Evolutionary conservation across 2,329 filamentous ascomycete genomes (phyloP).

Genomic region (Orbilia quercus): DNA sequence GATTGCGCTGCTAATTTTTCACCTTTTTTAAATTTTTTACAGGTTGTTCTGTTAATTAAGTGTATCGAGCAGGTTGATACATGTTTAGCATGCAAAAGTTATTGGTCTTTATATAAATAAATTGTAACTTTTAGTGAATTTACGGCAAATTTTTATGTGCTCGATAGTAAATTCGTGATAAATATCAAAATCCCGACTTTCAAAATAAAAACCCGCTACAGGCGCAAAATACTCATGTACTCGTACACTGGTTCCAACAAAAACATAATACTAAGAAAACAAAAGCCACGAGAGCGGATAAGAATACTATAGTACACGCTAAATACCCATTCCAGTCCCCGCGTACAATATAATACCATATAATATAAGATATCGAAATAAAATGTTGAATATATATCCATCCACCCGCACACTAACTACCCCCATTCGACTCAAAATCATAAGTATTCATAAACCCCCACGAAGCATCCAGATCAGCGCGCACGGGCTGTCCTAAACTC

Average conservation of each 20-base stretch:
- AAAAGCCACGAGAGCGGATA: background rate
- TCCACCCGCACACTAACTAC: background rate
- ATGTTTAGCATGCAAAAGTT: no score
- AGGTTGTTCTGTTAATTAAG: background rate
- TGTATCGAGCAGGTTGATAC: background rate
- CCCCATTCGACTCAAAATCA: conserved; percentile 32
- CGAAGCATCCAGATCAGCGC: conserved; percentile 34
- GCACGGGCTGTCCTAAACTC: conserved; percentile 44
- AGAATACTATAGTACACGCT: no score
- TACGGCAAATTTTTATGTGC: no score
- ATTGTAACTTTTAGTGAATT: no score
- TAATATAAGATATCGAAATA: no score
- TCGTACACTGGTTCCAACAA: conserved; percentile 1
- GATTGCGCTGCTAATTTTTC: background rate
- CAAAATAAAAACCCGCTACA: conserved; percentile 1
- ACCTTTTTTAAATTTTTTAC: background rate
- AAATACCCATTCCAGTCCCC: background rate
- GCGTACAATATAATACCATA: background rate
- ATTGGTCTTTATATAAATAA: no score
- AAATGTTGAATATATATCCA: no score
- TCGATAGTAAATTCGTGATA: background rate
- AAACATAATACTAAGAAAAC: background rate
- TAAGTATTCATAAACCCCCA: conserved; percentile 55
- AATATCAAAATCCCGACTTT: background rate
- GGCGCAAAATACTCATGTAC: conserved; percentile 12